Evolutionary conservation across 192 early-diverging fungal species (phyloP).

Genomic region (Coemansia sp.): DNA sequence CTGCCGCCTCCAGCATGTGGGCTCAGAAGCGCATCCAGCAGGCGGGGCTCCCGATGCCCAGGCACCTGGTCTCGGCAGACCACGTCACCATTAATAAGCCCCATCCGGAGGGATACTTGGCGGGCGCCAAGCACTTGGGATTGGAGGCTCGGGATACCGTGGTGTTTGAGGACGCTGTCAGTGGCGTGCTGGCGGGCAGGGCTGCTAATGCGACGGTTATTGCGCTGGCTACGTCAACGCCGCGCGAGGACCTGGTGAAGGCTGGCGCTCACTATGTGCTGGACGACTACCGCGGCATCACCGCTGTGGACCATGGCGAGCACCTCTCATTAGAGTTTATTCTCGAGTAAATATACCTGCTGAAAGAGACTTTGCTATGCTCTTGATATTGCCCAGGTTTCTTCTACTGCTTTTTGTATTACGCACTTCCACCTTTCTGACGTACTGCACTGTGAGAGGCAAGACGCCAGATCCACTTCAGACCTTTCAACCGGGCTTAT

Average conservation of each 20-base stretch:
- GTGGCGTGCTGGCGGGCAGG: slow-evolving; percentile 31
- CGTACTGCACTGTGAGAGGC: too few relatives aligned
- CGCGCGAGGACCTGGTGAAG: slow-evolving; percentile 2
- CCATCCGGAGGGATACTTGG: slow-evolving; percentile 24
- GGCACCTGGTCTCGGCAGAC: slow-evolving; percentile 20
- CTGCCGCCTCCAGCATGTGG: slow-evolving; percentile 23
- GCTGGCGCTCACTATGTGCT: slow-evolving; percentile 37
- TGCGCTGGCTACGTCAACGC: slow-evolving; percentile 30
- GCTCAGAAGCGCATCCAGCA: slow-evolving; percentile 25
- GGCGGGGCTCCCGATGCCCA: slow-evolving; percentile 20
- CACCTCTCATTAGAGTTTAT: not conserved
- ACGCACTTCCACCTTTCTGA: too few relatives aligned
- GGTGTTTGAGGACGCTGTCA: slow-evolving; percentile 46
- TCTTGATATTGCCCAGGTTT: too few relatives aligned
- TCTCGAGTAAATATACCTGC: not conserved
- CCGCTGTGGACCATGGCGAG: slow-evolving; percentile 4
- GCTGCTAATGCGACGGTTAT: slow-evolving; percentile 34
- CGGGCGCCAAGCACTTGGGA: slow-evolving; percentile 19
- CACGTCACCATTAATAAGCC: slow-evolving; percentile 29
- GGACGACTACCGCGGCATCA: slow-evolving; percentile 16
- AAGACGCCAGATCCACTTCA: too few relatives aligned
- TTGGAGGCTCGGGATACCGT: slow-evolving; percentile 13
- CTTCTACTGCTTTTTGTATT: too few relatives aligned
- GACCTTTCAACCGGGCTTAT: too few relatives aligned
- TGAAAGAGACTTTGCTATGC: too few relatives aligned